Evolutionary conservation across 192 early-diverging fungal species (phyloP), one percentile per base, ranked within the genome.

Genomic region (Gryganskiella cystojenkinii): DNA sequence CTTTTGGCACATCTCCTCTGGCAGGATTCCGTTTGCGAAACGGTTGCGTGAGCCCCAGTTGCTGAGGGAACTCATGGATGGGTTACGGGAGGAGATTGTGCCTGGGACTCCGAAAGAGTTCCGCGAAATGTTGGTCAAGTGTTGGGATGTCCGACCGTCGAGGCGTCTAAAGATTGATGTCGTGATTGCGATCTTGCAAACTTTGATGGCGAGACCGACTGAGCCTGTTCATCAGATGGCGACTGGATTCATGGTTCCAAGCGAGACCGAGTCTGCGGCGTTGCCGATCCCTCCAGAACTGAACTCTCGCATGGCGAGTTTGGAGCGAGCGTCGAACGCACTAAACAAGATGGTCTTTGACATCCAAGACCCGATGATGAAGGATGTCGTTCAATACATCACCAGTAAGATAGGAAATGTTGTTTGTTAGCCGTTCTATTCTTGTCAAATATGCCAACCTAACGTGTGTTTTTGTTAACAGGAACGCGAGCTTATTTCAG

Each of bases 1-100:
- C 43, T 79, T 82, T 71, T 82, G 74, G 74, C 71, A 82, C 40
- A 79, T 82, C 17, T 72, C 81, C 3, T 71, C 81, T 19, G 70
- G 81, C 17, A 51, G 63, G 15, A 70, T 79, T 47, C 81, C 81
- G 7, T 82, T 79, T 42, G 51, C 9, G 19, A 64, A 68, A 40
- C 68, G 64, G 24, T 24, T 78, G 19, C 58, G 65, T 22, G 65
- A 82, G 15, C 54, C 61, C 25, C 15, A 51, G 5, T 40, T 82
- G 28, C 61, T 78, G 10, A 31, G 35, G 28, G 64, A 79, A 24
- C 60, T 82, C 25, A 70, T 67, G 52, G 51, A 63, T 0, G 81
- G 81, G 13, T 34, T 56, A 15, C 62, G 81, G 14, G 73, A 76
- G 31, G 56, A 57, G 20, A 68, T 79, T 49, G 61, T 79, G 24